Evolutionary conservation across 164 flowering plant species (phyloP), one percentile per base, ranked within the genome.

Genomic region (Aristolochia contorta): DNA sequence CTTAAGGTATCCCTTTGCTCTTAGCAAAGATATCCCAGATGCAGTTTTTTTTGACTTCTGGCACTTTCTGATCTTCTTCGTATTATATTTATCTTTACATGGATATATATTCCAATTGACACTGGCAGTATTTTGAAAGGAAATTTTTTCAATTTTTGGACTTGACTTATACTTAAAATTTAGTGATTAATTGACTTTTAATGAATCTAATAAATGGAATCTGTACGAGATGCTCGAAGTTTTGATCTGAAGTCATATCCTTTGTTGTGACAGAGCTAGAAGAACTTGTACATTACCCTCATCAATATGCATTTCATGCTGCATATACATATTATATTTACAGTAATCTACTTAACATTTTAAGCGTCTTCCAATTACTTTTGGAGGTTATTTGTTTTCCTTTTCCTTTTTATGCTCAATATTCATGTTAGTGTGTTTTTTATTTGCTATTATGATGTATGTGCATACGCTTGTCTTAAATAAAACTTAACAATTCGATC

Each of bases 1-100:
- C 67, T 84, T 45, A 79, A 81, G 84, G 85, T 84, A 74, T 19
- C 46, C 27, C 43, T 41, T 19, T 32, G 30, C 47, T 20, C 23
- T 15, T 24, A 16, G 6, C 37, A 16, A 19, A 25, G 32, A 16
- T 43, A 24, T 30, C 27, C n/a, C 53, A 46, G 19, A 27, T 22
- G 46, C n/a, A 18, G 23, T 14, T 8, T 23, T 16, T 53, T 22
- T 13, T 23, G 15, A 37, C 43, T 4, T 18, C 53, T 18, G 53
- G 20, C 22, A 49, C 53, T 49, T 20, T 18, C 22, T 49, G 53
- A 10, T 18, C 22, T 18, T 49, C 22, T 49, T 49, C 43, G 32
- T 56, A 25, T 25, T 20, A 3, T 21, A 23, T 12, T 54, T 21
- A 54, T 22, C 22, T 6, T 49, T 2, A 12, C 30, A 13, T 10